These are phyloP conservation scores for Apostasia ramifera DNA, from an alignment of 106 monocot species.

Conservation along the genomic window DNA sequence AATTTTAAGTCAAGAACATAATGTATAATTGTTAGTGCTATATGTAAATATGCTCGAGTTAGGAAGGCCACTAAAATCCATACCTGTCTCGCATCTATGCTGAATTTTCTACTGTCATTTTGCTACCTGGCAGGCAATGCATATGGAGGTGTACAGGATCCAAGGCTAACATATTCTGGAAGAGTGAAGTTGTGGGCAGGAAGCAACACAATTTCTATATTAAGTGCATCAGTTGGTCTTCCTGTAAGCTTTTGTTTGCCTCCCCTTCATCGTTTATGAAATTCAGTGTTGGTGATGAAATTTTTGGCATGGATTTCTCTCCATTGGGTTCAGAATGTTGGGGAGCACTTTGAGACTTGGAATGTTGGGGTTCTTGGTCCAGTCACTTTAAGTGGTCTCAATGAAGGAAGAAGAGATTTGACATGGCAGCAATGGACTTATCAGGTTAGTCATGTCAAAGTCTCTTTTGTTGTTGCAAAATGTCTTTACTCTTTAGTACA, in stretches of 20 bases:
- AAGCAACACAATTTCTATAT: slow-evolving; percentile 80
- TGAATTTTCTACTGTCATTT: not conserved
- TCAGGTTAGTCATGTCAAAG: slow-evolving; percentile 20
- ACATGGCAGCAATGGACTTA: slow-evolving; percentile 94
- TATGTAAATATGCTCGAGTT: too few relatives aligned
- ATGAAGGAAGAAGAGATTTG: slow-evolving; percentile 83
- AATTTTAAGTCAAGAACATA: too few relatives aligned
- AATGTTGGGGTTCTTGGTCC: slow-evolving; percentile 94
- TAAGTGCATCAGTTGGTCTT: slow-evolving; percentile 86
- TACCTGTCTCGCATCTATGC: not conserved
- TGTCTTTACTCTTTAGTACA: too few relatives aligned
- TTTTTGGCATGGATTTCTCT: not conserved
- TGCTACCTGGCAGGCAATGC: slow-evolving; percentile 45
- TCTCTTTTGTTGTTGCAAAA: not conserved
- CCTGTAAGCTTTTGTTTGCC: slow-evolving; percentile 41
- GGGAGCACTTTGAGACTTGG: slow-evolving; percentile 93
- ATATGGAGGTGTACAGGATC: slow-evolving; percentile 78
- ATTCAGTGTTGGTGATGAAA: not conserved
- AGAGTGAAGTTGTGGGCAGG: slow-evolving; percentile 72
- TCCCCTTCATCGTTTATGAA: not conserved
- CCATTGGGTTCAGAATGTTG: slow-evolving; percentile 51
- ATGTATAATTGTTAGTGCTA: too few relatives aligned
- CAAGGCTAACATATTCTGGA: slow-evolving; percentile 76
- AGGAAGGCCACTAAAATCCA: too few relatives aligned
- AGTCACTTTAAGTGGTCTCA: slow-evolving; percentile 70